Percentiles rank a stretch among this genome's conserved stretches.
Evolutionary conservation across 164 flowering plant genomes (phyloP).

Genomic region (Liquidambar formosana): DNA sequence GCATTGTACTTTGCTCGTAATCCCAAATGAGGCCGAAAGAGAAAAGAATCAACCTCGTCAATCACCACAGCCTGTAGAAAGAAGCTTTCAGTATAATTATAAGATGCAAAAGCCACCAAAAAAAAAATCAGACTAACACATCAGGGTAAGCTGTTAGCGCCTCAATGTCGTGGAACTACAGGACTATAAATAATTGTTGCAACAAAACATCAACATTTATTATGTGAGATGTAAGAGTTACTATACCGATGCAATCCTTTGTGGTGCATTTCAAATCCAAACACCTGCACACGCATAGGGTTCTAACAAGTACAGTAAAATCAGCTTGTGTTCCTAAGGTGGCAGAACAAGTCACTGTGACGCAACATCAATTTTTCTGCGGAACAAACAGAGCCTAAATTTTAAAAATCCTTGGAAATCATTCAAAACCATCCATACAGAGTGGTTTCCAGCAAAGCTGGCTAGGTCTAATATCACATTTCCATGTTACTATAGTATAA

Average conservation of each 20-base stretch:
- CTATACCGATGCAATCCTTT: too few species aligned
- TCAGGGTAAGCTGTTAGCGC: too few species aligned
- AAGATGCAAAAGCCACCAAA: neutral
- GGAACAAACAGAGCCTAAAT: too few species aligned
- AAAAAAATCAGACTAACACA: too few species aligned
- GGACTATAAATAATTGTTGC: too few species aligned
- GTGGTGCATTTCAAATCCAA: neutral
- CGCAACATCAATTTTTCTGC: too few species aligned
- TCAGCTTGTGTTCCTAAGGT: too few species aligned
- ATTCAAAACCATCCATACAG: neutral
- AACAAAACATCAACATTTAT: too few species aligned
- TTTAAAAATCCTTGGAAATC: neutral
- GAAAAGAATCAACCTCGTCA: conserved; percentile 91
- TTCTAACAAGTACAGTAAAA: neutral
- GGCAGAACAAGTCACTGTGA: neutral
- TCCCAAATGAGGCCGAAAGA: conserved; percentile 88
- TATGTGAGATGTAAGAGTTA: too few species aligned
- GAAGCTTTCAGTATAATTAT: conserved; percentile 3
- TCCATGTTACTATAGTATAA: neutral
- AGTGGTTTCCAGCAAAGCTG: neutral
- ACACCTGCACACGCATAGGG: neutral
- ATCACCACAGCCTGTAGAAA: conserved; percentile 83
- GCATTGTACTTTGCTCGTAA: conserved; percentile 83
- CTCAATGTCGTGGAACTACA: too few species aligned
- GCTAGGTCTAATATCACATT: neutral